phyloP scores from a whole-genome alignment of 805 yeast genomes.

The Lipomyces yamadae region DNA sequence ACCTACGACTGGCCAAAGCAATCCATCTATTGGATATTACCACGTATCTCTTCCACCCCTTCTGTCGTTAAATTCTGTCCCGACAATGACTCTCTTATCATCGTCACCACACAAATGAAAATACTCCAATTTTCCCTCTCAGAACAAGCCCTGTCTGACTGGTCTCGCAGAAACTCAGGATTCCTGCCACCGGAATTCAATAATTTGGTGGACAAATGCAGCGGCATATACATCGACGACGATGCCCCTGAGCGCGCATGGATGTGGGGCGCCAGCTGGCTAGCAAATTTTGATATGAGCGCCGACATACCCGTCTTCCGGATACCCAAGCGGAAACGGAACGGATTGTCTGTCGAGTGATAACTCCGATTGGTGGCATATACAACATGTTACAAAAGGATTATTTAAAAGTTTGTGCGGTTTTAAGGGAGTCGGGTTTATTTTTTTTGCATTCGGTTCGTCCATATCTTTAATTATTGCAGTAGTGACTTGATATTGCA shows the following conservation, averaged over 20 bases:
- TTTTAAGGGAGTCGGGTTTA: conserved; percentile 1
- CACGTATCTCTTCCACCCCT: conserved; percentile 64
- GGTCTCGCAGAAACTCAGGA: conserved; percentile 82
- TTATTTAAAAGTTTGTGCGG: neutral
- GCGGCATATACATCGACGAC: conserved; percentile 66
- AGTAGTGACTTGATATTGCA: neutral
- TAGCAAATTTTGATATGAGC: conserved; percentile 71
- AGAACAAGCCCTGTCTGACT: conserved; percentile 55
- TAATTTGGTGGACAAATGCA: conserved; percentile 65
- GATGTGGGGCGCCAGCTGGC: conserved; percentile 89
- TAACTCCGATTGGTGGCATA: neutral
- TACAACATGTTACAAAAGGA: neutral
- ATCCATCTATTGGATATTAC: conserved; percentile 50
- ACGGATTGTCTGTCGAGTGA: conserved; percentile 51
- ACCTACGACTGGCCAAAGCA: conserved; percentile 43
- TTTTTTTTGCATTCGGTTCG: neutral
- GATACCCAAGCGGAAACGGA: conserved; percentile 51
- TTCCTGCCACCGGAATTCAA: conserved; percentile 69
- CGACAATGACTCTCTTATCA: conserved; percentile 49
- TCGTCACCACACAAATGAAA: conserved; percentile 74
- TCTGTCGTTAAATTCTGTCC: conserved; percentile 64
- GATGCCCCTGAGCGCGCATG: conserved; percentile 58
- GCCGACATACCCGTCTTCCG: conserved; percentile 50
- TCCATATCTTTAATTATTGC: neutral
- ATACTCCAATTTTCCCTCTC: conserved; percentile 66